A percentile compares a stretch with the other conserved stretches of the same genome.
Conservation (phyloP, 23 red algal species). For the Cyanidiococcus yangmingshanensis region DNA sequence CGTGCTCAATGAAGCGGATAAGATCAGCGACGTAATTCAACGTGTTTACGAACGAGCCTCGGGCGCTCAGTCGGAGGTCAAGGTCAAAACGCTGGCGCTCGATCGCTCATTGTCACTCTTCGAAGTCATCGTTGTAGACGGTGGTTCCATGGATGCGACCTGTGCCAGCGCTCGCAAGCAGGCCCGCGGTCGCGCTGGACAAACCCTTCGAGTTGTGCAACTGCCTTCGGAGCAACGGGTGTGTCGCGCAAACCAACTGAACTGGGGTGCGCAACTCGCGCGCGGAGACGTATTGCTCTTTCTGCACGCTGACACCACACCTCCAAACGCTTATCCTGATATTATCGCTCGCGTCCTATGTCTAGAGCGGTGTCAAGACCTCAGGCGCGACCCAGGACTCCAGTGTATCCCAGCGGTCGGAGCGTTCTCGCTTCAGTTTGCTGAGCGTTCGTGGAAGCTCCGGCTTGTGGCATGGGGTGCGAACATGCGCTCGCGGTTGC, state of each 20-base stretch:
- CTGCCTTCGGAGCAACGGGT: conserved; percentile 14
- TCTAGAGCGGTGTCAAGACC: not conserved
- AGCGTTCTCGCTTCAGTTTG: conserved; percentile 60
- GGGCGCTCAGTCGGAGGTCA: not conserved
- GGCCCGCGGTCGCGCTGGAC: not conserved
- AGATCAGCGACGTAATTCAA: conserved; percentile 33
- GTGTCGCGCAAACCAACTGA: conserved; percentile 51
- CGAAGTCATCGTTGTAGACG: conserved; percentile 65
- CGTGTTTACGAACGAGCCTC: not conserved
- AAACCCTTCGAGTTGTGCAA: conserved; percentile 10
- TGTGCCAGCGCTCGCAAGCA: not conserved
- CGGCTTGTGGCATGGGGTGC: conserved; percentile 40
- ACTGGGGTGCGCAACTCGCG: conserved; percentile 34
- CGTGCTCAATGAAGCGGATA: conserved; percentile 45
- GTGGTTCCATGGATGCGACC: conserved; percentile 40
- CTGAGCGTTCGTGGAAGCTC: conserved; percentile 4
- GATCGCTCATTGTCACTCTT: not conserved
- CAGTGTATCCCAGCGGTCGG: conserved; percentile 23
- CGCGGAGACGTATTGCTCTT: conserved; percentile 32
- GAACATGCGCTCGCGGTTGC: conserved; percentile 33
- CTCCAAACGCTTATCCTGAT: conserved; percentile 31
- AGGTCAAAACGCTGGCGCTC: not conserved
- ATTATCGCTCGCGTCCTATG: conserved; percentile 25
- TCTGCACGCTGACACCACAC: conserved; percentile 62
- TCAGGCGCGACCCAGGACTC: not conserved